phyloP scores from a whole-genome alignment of 2,329 filamentous ascomycete genomes.

The Cryphonectria carpinicola region DNA sequence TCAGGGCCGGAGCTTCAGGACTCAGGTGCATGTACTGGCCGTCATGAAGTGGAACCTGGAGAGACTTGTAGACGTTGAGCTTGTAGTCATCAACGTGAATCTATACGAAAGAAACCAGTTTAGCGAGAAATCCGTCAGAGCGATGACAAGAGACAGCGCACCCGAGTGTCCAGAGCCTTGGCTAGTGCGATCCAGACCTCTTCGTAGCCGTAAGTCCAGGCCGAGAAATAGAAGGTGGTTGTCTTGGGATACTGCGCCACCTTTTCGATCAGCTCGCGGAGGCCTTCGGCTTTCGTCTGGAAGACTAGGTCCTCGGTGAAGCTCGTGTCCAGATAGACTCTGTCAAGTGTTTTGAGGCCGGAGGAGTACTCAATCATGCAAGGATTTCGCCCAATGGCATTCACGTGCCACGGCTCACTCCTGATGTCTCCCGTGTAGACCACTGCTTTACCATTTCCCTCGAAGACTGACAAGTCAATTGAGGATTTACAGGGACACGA shows the following conservation, averaged over 20 bases:
- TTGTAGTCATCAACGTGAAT: slow-evolving; percentile 88
- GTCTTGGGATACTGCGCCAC: slow-evolving; percentile 69
- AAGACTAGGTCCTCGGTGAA: slow-evolving; percentile 58
- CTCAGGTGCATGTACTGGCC: slow-evolving; percentile 48
- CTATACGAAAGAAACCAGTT: slow-evolving; percentile 37
- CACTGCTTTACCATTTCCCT: slow-evolving; percentile 71
- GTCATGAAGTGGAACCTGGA: slow-evolving; percentile 51
- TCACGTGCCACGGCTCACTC: slow-evolving; percentile 85
- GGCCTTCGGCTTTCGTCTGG: slow-evolving; percentile 71
- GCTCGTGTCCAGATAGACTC: slow-evolving; percentile 88
- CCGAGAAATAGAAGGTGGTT: slow-evolving; percentile 81
- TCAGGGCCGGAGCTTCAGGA: slow-evolving; percentile 68
- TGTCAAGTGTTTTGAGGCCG: slow-evolving; percentile 71
- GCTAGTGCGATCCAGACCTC: slow-evolving; percentile 87
- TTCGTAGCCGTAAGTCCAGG: slow-evolving; percentile 87
- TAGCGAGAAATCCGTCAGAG: neutral
- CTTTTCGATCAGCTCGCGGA: slow-evolving; percentile 73
- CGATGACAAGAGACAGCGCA: slow-evolving; percentile 36
- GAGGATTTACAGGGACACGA: neutral
- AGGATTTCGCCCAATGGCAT: slow-evolving; percentile 71
- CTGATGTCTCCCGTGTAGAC: slow-evolving; percentile 90
- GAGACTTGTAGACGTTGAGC: slow-evolving; percentile 69
- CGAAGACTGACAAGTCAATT: slow-evolving; percentile 61
- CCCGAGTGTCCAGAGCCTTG: slow-evolving; percentile 66
- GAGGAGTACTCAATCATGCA: slow-evolving; percentile 73